Evolutionary conservation across 371 early-diverging fungal species (phyloP).

Genomic region (Racocetra persica): DNA sequence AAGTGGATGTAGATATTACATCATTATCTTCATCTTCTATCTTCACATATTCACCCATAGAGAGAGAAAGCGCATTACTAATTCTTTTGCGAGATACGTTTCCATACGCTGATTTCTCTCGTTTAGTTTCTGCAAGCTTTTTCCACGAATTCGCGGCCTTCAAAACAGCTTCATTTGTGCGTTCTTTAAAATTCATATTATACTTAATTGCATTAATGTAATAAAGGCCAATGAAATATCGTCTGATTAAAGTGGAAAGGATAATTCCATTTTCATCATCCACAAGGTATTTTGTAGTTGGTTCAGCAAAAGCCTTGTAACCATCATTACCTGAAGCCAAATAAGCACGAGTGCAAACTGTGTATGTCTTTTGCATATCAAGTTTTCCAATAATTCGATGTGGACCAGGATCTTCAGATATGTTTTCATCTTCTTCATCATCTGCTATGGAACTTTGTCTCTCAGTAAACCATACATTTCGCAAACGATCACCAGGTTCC

Average conservation of each 20-base stretch:
- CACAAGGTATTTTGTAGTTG: constrained; percentile 54
- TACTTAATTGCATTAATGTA: constrained; percentile 49
- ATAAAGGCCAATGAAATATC: constrained; percentile 66
- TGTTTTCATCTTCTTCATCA: constrained; percentile 19
- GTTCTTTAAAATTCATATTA: constrained; percentile 21
- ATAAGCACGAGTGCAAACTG: constrained; percentile 65
- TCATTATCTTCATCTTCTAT: constrained; percentile 47
- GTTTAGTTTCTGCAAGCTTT: constrained; percentile 25
- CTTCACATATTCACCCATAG: constrained; percentile 49
- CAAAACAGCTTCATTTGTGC: constrained; percentile 20
- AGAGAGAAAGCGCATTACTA: constrained; percentile 47
- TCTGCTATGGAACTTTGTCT: background rate
- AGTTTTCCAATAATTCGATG: constrained; percentile 54
- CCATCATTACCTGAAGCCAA: constrained; percentile 70
- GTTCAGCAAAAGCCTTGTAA: constrained; percentile 53
- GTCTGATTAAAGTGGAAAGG: constrained; percentile 58
- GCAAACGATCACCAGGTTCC: constrained; percentile 57
- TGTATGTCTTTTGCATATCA: constrained; percentile 56
- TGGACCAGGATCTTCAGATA: constrained; percentile 44
- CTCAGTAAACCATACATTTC: constrained; percentile 47
- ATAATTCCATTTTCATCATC: constrained; percentile 68
- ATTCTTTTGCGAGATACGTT: constrained; percentile 38
- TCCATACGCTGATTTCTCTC: background rate
- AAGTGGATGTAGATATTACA: background rate
- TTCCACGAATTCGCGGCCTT: constrained; percentile 28